A percentile compares a stretch with the other conserved stretches of the same genome.
Evolutionary conservation across 345 rosid species (phyloP).

Genomic region (Aquilaria sinensis): DNA sequence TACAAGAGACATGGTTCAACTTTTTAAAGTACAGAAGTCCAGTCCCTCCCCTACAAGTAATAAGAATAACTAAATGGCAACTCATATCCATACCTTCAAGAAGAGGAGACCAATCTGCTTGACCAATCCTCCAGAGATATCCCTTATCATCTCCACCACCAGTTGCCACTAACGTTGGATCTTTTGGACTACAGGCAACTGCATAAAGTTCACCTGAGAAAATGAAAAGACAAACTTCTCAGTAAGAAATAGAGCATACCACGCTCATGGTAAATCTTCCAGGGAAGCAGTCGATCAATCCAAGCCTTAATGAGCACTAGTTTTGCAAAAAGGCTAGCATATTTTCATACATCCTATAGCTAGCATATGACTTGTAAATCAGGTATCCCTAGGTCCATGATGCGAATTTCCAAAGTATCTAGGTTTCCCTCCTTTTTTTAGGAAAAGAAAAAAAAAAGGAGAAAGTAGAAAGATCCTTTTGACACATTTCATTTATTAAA

Average conservation of each 20-base stretch:
- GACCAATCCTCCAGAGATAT: constrained; percentile 85
- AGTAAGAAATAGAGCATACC: not conserved
- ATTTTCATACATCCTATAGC: too few species aligned
- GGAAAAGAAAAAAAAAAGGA: too few species aligned
- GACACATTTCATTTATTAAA: too few species aligned
- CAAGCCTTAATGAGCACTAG: too few species aligned
- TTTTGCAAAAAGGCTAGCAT: too few species aligned
- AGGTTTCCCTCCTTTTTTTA: too few species aligned
- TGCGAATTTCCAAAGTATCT: too few species aligned
- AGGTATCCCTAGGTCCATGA: too few species aligned
- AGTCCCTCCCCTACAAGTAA: not conserved
- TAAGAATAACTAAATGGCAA: not conserved
- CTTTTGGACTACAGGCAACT: constrained; percentile 73
- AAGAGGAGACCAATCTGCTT: constrained; percentile 83
- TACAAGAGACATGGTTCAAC: constrained; percentile 1
- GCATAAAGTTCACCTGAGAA: constrained; percentile 66
- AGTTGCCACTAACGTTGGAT: constrained; percentile 76
- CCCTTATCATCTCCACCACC: constrained; percentile 88
- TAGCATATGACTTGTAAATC: too few species aligned
- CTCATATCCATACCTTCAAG: constrained; percentile 36
- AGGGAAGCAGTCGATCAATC: too few species aligned
- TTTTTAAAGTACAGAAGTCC: not conserved
- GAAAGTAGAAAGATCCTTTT: too few species aligned
- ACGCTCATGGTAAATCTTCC: too few species aligned
- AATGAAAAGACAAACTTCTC: constrained; percentile 7